phyloP scores from a whole-genome alignment of 176 grass and related monocot species.

The Chrysopogon serrulatus region DNA sequence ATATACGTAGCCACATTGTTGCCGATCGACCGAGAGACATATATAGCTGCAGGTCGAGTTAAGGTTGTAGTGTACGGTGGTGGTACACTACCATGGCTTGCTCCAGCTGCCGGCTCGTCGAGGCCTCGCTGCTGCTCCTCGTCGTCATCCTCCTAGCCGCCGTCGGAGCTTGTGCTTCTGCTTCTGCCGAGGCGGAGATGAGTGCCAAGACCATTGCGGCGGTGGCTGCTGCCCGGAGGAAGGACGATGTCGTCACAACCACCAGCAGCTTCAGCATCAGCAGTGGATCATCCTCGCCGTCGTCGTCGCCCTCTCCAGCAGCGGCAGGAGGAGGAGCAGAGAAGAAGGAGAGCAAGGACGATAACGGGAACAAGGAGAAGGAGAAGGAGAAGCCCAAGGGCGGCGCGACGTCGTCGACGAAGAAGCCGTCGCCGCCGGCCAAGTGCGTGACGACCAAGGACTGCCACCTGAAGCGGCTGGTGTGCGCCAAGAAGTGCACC shows the following conservation, averaged over 20 bases:
- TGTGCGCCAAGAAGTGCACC: conserved; percentile 33
- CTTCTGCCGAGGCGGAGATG: not conserved
- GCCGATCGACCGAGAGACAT: not conserved
- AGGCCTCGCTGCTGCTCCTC: not conserved
- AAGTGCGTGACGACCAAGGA: conserved; percentile 24
- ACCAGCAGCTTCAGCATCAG: not conserved
- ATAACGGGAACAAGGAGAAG: not conserved
- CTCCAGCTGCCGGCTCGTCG: not conserved
- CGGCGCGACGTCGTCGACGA: not conserved
- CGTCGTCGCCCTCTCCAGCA: not conserved
- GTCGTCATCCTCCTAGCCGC: not conserved
- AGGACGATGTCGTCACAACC: not conserved
- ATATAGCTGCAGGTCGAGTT: no score
- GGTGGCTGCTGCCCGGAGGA: not conserved
- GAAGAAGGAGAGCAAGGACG: not conserved
- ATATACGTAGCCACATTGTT: not conserved
- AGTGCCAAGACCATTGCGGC: not conserved
- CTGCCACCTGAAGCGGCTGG: conserved; percentile 24
- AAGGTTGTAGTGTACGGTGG: not conserved
- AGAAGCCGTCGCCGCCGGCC: not conserved
- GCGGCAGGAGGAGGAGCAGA: not conserved
- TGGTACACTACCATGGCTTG: not conserved
- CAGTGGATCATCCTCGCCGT: not conserved
- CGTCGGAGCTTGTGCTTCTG: not conserved
- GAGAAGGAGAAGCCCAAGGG: not conserved